phyloP scores from a whole-genome alignment of 208 protist genomes.

The Angomonas deanei region DNA sequence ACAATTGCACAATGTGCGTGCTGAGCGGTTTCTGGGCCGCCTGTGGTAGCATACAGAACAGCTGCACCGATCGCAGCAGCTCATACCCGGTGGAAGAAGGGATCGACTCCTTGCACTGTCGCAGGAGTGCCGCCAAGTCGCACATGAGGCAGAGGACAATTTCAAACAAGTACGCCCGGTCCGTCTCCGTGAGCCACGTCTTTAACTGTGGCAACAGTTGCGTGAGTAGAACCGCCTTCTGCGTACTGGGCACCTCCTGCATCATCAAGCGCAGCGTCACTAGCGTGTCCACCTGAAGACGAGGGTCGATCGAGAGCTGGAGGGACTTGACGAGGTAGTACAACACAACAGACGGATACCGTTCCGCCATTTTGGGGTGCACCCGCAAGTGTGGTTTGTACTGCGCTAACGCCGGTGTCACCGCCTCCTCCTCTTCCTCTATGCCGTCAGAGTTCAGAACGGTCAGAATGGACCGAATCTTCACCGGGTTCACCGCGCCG shows the following conservation, averaged over 20 bases:
- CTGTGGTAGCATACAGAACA: slow-evolving; percentile 76
- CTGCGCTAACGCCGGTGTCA: slow-evolving; percentile 68
- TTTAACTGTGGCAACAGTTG: slow-evolving; percentile 81
- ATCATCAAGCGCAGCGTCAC: slow-evolving; percentile 56
- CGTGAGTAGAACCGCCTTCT: slow-evolving; percentile 64
- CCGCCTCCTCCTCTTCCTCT: slow-evolving; percentile 76
- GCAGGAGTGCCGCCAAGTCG: slow-evolving; percentile 74
- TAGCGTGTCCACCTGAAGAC: slow-evolving; percentile 69
- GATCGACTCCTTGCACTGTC: slow-evolving; percentile 67
- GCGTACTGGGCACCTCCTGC: slow-evolving; percentile 56
- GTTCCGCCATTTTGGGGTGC: slow-evolving; percentile 59
- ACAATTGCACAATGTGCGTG: slow-evolving; percentile 77
- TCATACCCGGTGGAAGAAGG: slow-evolving; percentile 49
- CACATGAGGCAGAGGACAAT: slow-evolving; percentile 68
- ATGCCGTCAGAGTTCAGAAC: slow-evolving; percentile 72
- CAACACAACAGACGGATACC: slow-evolving; percentile 73
- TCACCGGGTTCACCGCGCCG: slow-evolving; percentile 77
- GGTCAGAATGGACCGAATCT: slow-evolving; percentile 57
- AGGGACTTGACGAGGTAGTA: slow-evolving; percentile 83
- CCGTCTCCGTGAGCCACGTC: slow-evolving; percentile 65
- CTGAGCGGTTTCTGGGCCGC: slow-evolving; percentile 80
- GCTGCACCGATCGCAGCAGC: slow-evolving; percentile 64
- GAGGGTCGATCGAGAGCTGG: slow-evolving; percentile 69
- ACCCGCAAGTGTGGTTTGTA: slow-evolving; percentile 72
- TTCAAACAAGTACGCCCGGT: slow-evolving; percentile 70